phyloP scores from a whole-genome alignment of 345 rosid genomes.

The Brassica cretica region DNA sequence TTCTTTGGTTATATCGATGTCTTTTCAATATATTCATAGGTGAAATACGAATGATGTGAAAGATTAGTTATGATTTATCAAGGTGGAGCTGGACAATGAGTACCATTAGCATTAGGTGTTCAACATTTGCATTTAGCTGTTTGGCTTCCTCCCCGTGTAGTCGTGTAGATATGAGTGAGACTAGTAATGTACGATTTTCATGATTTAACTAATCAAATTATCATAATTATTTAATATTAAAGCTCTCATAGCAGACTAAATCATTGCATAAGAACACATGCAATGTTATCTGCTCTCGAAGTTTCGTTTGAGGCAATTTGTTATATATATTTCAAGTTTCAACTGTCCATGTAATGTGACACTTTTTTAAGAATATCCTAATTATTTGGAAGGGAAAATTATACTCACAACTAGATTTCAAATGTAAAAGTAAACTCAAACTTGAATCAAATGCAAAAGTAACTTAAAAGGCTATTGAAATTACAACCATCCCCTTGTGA shows the following conservation, averaged over 20 bases:
- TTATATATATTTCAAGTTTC: neutral
- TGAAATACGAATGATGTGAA: neutral
- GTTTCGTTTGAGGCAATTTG: neutral
- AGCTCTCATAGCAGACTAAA: neutral
- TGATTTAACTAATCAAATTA: slow-evolving; percentile 24
- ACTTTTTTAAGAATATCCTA: neutral
- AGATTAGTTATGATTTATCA: neutral
- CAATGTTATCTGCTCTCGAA: slow-evolving; percentile 2
- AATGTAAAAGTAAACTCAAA: too few relatives aligned
- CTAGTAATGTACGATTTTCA: slow-evolving; percentile 15
- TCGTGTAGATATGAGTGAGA: slow-evolving; percentile 16
- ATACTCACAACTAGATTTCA: too few relatives aligned
- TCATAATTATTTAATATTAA: neutral
- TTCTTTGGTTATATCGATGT: neutral
- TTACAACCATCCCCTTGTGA: too few relatives aligned
- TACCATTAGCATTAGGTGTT: slow-evolving; percentile 10
- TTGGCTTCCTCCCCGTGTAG: neutral
- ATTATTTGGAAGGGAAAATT: neutral
- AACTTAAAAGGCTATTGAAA: too few relatives aligned
- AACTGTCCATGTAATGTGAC: neutral
- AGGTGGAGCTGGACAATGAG: slow-evolving; percentile 8
- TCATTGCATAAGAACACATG: slow-evolving; percentile 17
- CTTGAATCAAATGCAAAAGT: too few relatives aligned
- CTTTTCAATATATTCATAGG: neutral
- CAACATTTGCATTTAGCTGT: slow-evolving; percentile 24